Evolutionary conservation across 371 early-diverging fungal species (phyloP).

Genomic region (Fennellomyces sp.): DNA sequence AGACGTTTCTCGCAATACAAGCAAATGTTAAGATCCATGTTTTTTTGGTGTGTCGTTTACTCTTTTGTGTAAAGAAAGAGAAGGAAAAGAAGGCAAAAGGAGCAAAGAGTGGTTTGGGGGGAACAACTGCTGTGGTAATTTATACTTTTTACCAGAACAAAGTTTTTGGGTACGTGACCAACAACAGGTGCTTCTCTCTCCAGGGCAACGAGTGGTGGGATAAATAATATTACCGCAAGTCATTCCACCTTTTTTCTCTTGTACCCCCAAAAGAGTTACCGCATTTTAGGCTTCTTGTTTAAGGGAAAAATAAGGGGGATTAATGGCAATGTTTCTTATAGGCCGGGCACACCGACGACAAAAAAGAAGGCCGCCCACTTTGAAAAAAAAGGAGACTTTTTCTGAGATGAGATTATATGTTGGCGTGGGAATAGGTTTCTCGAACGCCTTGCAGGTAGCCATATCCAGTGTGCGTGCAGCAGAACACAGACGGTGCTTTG

Average conservation of each 20-base stretch:
- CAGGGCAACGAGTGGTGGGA: neutral
- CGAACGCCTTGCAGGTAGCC: neutral
- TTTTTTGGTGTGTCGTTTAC: neutral
- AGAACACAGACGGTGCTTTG: slow-evolving; percentile 16
- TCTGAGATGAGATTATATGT: neutral
- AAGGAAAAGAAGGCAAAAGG: neutral
- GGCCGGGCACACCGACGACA: neutral
- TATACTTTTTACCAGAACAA: neutral
- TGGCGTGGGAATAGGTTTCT: slow-evolving; percentile 12
- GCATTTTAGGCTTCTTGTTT: too few relatives aligned
- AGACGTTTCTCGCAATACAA: slow-evolving; percentile 27
- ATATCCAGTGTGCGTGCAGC: neutral
- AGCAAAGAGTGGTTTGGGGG: neutral
- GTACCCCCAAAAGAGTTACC: too few relatives aligned
- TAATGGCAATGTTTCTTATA: neutral
- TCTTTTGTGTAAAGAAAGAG: neutral
- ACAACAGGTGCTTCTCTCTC: too few relatives aligned
- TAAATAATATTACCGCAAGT: neutral
- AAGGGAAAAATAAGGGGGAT: too few relatives aligned
- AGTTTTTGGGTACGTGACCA: too few relatives aligned
- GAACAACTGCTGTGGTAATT: neutral
- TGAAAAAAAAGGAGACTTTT: neutral
- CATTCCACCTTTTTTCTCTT: too few relatives aligned
- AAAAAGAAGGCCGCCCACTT: neutral
- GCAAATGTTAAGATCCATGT: slow-evolving; percentile 30